Evolutionary conservation across 805 yeast species (phyloP).

Genomic region (Pichia heedii): DNA sequence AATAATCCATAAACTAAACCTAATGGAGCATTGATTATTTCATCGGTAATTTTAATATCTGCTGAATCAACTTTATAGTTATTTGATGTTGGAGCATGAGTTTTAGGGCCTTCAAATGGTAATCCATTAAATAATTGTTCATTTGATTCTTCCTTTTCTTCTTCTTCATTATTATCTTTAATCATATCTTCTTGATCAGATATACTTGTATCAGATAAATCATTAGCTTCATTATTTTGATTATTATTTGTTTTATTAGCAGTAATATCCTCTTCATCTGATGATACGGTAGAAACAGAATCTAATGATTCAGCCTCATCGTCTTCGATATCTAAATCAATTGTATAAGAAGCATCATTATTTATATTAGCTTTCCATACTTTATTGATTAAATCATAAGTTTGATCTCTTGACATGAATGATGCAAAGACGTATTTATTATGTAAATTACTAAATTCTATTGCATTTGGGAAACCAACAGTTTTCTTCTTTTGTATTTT

Average conservation of each 20-base stretch:
- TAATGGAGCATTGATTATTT: constrained; percentile 45
- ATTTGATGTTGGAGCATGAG: constrained; percentile 28
- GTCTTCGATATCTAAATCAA: constrained; percentile 17
- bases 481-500: constrained; percentile 58
- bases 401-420: constrained; percentile 49
- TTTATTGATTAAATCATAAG: constrained; percentile 42
- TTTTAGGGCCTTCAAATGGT: constrained; percentile 30
- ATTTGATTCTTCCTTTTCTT: constrained; percentile 8
- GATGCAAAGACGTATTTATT: constrained; percentile 57
- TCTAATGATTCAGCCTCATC: constrained; percentile 31
- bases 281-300: constrained; percentile 15
- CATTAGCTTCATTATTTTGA: constrained; percentile 12
- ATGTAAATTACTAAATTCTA: constrained; percentile 54
- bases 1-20: constrained; percentile 51
- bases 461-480: constrained; percentile 61
- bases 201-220: constrained; percentile 21
- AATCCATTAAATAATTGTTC: constrained; percentile 30
- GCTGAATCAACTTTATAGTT: constrained; percentile 35
- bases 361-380: constrained; percentile 48
- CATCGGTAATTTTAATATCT: constrained; percentile 51
- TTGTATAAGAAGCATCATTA: constrained; percentile 14
- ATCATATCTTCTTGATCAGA: constrained; percentile 27
- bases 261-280: constrained; percentile 19
- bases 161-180: constrained; percentile 21
- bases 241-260: constrained; percentile 10